Conservation (phyloP, 2,329 filamentous ascomycete species). For the Colletotrichum sp. region DNA sequence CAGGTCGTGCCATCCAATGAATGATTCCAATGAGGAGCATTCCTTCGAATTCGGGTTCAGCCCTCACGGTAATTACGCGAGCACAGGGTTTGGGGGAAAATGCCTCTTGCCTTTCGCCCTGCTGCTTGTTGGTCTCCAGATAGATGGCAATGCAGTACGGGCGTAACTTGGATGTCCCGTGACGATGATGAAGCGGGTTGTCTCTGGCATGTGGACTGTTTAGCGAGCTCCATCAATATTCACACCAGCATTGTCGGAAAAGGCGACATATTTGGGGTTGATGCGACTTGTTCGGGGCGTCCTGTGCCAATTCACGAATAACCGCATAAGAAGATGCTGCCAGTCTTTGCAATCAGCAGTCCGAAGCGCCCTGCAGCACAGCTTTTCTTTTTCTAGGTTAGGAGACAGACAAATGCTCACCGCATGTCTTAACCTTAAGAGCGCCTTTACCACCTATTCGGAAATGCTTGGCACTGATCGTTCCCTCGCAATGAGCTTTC, state of each 20-base stretch:
- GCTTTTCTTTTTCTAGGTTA: neutral
- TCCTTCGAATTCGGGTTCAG: neutral
- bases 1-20: neutral
- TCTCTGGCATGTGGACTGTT: neutral
- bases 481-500: neutral
- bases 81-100: neutral
- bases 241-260: neutral
- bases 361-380: neutral
- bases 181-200: neutral
- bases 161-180: neutral
- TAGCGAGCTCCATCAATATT: neutral
- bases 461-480: slow-evolving; percentile 7
- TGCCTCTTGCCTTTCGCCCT: neutral
- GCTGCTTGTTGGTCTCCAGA: neutral
- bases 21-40: neutral
- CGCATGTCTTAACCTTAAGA: slow-evolving; percentile 9
- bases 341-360: neutral
- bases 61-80: neutral
- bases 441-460: neutral
- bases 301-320: neutral
- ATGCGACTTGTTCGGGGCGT: neutral
- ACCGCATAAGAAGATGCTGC: neutral
- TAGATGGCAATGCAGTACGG: neutral
- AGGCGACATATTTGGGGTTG: neutral
- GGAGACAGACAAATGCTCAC: neutral